Evolutionary conservation across 768 basidiomycete species (phyloP).

Genomic region (Pholiota conissans): DNA sequence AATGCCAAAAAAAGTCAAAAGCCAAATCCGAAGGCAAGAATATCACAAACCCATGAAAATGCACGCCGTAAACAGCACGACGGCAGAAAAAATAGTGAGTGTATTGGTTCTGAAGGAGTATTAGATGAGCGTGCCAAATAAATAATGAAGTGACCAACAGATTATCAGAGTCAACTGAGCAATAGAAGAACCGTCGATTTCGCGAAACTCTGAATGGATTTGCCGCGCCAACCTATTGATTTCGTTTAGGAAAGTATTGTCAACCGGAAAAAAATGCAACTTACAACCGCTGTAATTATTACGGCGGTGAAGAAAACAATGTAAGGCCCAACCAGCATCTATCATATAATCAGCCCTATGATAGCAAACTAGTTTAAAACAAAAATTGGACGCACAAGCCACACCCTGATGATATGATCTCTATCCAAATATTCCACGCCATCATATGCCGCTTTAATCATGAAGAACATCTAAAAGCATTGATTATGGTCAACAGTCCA

Average conservation of each 20-base stretch:
- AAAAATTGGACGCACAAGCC: slow-evolving; percentile 31
- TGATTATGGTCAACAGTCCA: neutral
- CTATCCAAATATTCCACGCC: slow-evolving; percentile 30
- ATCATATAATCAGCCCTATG: neutral
- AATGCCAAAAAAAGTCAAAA: neutral
- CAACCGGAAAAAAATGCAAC: slow-evolving; percentile 1
- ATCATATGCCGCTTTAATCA: slow-evolving; percentile 35
- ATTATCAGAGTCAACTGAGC: slow-evolving; percentile 37
- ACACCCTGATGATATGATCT: slow-evolving; percentile 33
- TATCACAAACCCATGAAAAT: slow-evolving; percentile 35
- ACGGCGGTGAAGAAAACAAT: slow-evolving; percentile 36
- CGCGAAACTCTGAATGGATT: slow-evolving; percentile 39
- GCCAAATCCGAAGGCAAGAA: neutral
- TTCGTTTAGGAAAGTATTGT: neutral
- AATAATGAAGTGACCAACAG: slow-evolving; percentile 29
- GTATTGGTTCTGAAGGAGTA: slow-evolving; percentile 35
- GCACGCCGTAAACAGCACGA: slow-evolving; percentile 38
- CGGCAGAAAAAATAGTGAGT: slow-evolving; percentile 38
- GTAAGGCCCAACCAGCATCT: slow-evolving; percentile 46
- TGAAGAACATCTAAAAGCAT: slow-evolving; percentile 42
- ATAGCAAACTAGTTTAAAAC: neutral
- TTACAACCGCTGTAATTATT: slow-evolving; percentile 41
- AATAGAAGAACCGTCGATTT: slow-evolving; percentile 52
- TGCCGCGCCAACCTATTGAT: slow-evolving; percentile 35
- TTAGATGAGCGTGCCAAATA: neutral